Base-by-base conservation (phyloP, 805 yeast genomes). In the Ogataea sp. region DNA sequence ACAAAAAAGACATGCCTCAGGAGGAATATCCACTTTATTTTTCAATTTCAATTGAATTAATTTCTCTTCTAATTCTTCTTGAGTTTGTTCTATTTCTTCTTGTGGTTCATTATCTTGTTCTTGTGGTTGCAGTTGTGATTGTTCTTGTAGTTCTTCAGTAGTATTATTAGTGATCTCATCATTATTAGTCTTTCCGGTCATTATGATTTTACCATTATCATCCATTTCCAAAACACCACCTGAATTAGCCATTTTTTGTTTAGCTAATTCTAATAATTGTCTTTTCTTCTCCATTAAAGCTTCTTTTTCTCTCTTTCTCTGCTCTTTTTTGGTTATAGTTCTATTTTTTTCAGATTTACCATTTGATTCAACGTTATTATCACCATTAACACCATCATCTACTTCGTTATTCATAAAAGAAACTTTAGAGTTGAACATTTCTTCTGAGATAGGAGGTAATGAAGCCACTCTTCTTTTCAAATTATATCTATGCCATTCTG, bases 401-500 rank as follows among this genome's bases (percentile, higher is more conserved):
- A 48, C 57, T 3, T 32, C 40, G 3, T 38, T 40, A 18, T 43
- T 44, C 13, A 40, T 42, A 8, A 43, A 24, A 13, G 50, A 39
- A 16, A 61, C 64, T 39, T 61, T 61, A 4, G 43, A 35, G 36
- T 51, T 50, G 41, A 61, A 61, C 6, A 49, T 39, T 4, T 42
- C 42, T 37, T 61, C 63, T 7, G 44, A 40, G 24, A 88, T 75
- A 1, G 95, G 81, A 6, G 89, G 81, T 42, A 88, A 62, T 24
- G 73, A 73, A 1, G 96, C 95, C 25, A 93, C 96, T 52, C 96
- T 75, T 64, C 98, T 78, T 57, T 93, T 93, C 54, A 93, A 71
- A 55, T 93, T 93, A 61, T 93, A 93, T 46, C 98, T 73, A 57
- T 93, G 98, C 98, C 98, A 93, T 41, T 93, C 98, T 2, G 96